phyloP scores from a whole-genome alignment of 495 filamentous ascomycete genomes.

The Trichoderma orchidacearum region DNA sequence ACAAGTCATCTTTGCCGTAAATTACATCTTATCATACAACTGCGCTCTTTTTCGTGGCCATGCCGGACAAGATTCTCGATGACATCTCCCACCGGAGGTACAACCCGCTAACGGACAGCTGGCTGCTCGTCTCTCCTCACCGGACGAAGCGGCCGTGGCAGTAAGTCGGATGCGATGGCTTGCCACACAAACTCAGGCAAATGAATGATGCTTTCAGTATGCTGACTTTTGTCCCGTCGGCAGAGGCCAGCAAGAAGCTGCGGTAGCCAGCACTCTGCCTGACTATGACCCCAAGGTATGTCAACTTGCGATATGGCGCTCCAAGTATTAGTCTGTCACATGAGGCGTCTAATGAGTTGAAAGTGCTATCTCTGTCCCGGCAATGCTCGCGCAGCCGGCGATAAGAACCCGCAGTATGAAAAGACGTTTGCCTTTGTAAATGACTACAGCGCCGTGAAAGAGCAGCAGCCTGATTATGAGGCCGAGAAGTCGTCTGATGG shows the following conservation, averaged over 20 bases:
- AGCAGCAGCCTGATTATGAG: conserved; percentile 55
- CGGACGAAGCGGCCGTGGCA: conserved; percentile 96
- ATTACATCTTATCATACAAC: neutral
- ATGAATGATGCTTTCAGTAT: neutral
- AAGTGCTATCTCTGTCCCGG: conserved; percentile 93
- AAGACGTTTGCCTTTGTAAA: conserved; percentile 92
- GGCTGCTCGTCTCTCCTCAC: conserved; percentile 90
- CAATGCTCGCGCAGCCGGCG: conserved; percentile 83
- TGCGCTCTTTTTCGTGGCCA: conserved; percentile 8
- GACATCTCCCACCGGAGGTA: conserved; percentile 94
- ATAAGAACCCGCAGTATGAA: conserved; percentile 74
- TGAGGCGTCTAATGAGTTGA: conserved; percentile 6
- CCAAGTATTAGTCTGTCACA: conserved; percentile 1
- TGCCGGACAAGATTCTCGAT: conserved; percentile 63
- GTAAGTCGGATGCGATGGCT: conserved; percentile 48
- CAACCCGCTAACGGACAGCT: conserved; percentile 80
- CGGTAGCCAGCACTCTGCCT: conserved; percentile 64
- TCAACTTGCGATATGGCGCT: neutral
- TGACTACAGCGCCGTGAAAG: conserved; percentile 94
- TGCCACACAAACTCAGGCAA: neutral
- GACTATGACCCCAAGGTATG: conserved; percentile 61
- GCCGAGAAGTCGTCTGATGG: conserved; percentile 17
- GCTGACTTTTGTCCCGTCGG: neutral
- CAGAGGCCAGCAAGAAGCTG: conserved; percentile 82
- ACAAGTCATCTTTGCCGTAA: neutral